These are phyloP conservation scores for Penicillium rolfsii DNA, from an alignment of 2,329 filamentous ascomycete species.

Conservation along the genomic window DNA sequence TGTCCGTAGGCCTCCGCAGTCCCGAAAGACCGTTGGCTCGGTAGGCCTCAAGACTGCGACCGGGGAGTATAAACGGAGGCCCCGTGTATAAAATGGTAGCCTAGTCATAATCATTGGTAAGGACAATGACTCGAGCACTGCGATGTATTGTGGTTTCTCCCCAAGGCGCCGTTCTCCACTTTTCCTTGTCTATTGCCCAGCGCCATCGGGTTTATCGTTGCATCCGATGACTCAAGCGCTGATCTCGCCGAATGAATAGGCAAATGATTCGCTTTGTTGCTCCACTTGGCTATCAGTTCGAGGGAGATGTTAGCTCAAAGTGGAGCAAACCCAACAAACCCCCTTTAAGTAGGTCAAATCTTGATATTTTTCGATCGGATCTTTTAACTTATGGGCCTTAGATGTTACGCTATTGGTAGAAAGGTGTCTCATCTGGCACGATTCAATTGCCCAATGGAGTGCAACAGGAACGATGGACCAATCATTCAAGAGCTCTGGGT, in stretches of 20 bases:
- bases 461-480: too few relatives aligned
- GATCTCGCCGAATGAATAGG: neutral
- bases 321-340: too few relatives aligned
- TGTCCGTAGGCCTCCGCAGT: conserved; percentile 1
- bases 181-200: neutral
- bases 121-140: neutral
- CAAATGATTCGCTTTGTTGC: neutral
- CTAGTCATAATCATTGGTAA: neutral
- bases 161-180: conserved; percentile 2
- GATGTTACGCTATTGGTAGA: too few relatives aligned
- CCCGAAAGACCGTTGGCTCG: neutral
- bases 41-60: neutral
- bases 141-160: neutral
- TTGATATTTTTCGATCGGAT: too few relatives aligned
- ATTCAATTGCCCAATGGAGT: too few relatives aligned
- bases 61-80: neutral
- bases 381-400: too few relatives aligned
- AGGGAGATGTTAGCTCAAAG: too few relatives aligned
- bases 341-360: too few relatives aligned
- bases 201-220: neutral
- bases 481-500: too few relatives aligned
- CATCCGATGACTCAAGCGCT: conserved; percentile 1
- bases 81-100: neutral
- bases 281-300: neutral
- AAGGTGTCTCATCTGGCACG: too few relatives aligned